A percentile compares a stretch with the other conserved stretches of the same genome.
phyloP scores from a whole-genome alignment of 2,329 filamentous ascomycete species.

The Epichloe sylvatica region DNA sequence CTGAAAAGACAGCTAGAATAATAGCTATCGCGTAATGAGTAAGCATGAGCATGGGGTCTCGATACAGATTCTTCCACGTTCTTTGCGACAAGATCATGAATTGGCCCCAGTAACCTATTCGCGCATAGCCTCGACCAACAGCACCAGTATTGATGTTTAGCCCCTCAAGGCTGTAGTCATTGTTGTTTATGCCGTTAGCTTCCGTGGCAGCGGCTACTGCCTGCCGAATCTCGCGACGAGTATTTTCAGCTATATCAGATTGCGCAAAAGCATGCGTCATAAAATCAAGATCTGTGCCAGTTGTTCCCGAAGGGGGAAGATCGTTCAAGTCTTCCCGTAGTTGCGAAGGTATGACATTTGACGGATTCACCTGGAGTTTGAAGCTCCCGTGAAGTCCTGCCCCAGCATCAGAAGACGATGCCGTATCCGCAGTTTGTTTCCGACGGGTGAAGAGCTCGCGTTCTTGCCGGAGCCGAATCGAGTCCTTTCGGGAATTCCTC shows the following conservation, averaged over 20 bases:
- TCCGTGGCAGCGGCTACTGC: conserved; percentile 50
- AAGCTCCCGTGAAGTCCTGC: conserved; percentile 37
- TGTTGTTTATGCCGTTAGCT: conserved; percentile 50
- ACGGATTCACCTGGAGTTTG: conserved; percentile 34
- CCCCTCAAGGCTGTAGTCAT: conserved; percentile 32
- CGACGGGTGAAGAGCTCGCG: conserved; percentile 79
- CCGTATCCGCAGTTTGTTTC: conserved; percentile 46
- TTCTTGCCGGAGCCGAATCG: conserved; percentile 75
- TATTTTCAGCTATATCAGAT: conserved; percentile 62
- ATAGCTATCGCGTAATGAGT: conserved; percentile 98
- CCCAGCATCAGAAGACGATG: conserved; percentile 44
- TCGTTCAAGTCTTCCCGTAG: conserved; percentile 57
- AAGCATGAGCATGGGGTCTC: conserved; percentile 95
- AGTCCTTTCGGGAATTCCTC: conserved; percentile 58
- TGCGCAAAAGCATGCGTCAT: conserved; percentile 62
- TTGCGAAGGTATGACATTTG: conserved; percentile 36
- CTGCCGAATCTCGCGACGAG: conserved; percentile 64
- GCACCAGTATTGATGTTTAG: conserved; percentile 39
- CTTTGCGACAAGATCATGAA: conserved; percentile 80
- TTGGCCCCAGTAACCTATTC: conserved; percentile 66
- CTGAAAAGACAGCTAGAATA: conserved; percentile 80
- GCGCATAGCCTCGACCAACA: conserved; percentile 67
- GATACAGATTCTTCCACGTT: conserved; percentile 94
- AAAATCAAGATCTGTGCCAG: conserved; percentile 65
- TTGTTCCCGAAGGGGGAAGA: conserved; percentile 40